Base-by-base conservation (phyloP, 306 rosid genomes). In the Cucurbita pepo region DNA sequence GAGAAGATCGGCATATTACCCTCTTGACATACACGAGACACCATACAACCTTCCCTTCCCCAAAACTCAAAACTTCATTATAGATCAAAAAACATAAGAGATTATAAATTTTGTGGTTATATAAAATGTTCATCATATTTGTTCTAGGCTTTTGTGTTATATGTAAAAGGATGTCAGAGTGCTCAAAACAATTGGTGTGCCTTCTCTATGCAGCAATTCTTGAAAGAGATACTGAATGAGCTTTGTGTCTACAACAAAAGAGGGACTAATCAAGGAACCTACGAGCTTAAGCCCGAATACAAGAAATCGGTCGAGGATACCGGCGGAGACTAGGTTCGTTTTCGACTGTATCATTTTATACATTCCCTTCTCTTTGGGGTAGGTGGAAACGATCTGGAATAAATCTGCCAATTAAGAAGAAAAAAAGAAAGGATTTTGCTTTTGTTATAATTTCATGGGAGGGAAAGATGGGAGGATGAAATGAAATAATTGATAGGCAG, bases 211-310 rank as follows among this genome's bases (percentile, higher is more conserved):
- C 99, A 94, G 99, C 99, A 94, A 94, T 94, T 94, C 87, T 77
- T 94, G 88, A 94, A 94, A 84, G 99, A 91, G 96, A 91, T 94
- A 78, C 73, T 94, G 82, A 94, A 91, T 56, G 99, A 91, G 78
- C 86, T 94, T 43, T 94, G 99, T 36, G 87, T 94, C 14, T 94
- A 94, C 95, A 94, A 94, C 80, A 94, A 94, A 86, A 85, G 99
- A 78, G 99, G 99, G 71, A 88, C 96, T 58, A 89, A 95, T 85
- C 99, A 95, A 79, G 99, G 99, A 85, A 95, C 99, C 3, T 95
- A 95, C 14, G 99, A 95, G 89, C 92, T 95, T 76, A 95, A 95
- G 90, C 97, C 97, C 1, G 99, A 95, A 76, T 95, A 91, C 90
- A 95, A 88, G 95, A 91, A 91, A 78, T 83, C 97, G 54, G 99